Base-by-base conservation (phyloP, 768 basidiomycete genomes). In the Cystofilobasidium ferigula region DNA sequence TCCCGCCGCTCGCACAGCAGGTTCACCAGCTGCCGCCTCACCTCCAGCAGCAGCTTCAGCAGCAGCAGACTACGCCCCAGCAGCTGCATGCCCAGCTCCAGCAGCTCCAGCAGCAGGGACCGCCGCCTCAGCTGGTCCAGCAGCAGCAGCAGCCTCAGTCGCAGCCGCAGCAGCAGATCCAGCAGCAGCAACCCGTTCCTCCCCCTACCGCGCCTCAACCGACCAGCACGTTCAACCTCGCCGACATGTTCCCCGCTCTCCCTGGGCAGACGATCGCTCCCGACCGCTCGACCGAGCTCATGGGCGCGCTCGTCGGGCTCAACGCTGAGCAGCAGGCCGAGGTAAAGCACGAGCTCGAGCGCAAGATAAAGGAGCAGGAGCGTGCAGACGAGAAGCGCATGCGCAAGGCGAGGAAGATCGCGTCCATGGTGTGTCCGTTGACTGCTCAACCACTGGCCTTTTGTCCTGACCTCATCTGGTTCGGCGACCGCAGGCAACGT, bases 41-140 rank as follows among this genome's bases (percentile, higher is more conserved):
- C 59, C 69, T 69, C 12, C 65, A 82, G 70, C 83, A 85, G 70
- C 81, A 81, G 57, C 10, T 71, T 57, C 80, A 81, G 69, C 74
- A 81, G 5, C 82, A 83, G 16, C 85, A 86, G 71, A 84, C 80
- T 70, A 73, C 73, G 48, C 81, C 84, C 10, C 86, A 87, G 70
- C 74, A 86, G 71, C 86, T 88, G 72, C 87, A 88, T 70, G 80
- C 87, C 7, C 78, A 88, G 35, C 78, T 89, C n/a, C 83, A 85
- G 1, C 86, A 88, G 73, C 62, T 30, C 26, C 51, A 38, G 32
- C 66, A 62, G 26, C 53, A 42, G 28, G 56, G 26, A 2, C 62
- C 48, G 34, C 61, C 40, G 20, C 60, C 48, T 71, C 81, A 87
- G 8, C 78, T 87, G 32, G 78, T 89, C n/a, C 83, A 85, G 1